phyloP scores from a whole-genome alignment of 345 rosid species.

The Populus alba region DNA sequence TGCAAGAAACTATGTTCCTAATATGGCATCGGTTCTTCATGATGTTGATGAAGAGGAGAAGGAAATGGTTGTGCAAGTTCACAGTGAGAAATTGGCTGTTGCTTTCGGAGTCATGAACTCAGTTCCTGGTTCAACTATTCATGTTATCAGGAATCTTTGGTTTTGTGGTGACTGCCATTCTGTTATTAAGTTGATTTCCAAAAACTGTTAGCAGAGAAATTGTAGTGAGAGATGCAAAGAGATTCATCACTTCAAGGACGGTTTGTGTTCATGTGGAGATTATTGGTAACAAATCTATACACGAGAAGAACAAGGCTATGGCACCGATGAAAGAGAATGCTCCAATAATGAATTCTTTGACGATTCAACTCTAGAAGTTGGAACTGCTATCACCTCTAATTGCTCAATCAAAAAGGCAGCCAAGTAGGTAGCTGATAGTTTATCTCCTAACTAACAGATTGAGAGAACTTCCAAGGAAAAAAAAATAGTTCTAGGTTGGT shows the following conservation, averaged over 20 bases:
- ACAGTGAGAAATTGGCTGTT: conserved; percentile 88
- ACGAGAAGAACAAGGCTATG: background rate
- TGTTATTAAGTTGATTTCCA: conserved; percentile 63
- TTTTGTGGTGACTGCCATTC: conserved; percentile 82
- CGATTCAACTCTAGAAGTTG: background rate
- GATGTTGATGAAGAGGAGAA: conserved; percentile 86
- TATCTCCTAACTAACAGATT: background rate
- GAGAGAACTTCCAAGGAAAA: background rate
- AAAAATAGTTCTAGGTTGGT: background rate
- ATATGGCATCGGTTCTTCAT: conserved; percentile 54
- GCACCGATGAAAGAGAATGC: background rate
- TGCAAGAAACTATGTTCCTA: conserved; percentile 64
- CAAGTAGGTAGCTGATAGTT: background rate
- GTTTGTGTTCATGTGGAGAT: conserved; percentile 78
- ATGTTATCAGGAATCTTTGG: conserved; percentile 76
- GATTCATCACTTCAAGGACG: conserved; percentile 81
- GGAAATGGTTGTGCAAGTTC: conserved; percentile 60
- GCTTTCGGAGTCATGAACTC: conserved; percentile 82
- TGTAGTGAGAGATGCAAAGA: conserved; percentile 75
- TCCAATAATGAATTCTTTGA: background rate
- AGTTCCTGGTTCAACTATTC: conserved; percentile 58
- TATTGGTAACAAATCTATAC: conserved; percentile 49
- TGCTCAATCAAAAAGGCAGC: background rate
- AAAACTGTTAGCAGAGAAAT: conserved; percentile 60
- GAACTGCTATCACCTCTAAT: background rate